phyloP scores from a whole-genome alignment of 1,284 basidiomycete genomes.

The Rhodotorula sp. region DNA sequence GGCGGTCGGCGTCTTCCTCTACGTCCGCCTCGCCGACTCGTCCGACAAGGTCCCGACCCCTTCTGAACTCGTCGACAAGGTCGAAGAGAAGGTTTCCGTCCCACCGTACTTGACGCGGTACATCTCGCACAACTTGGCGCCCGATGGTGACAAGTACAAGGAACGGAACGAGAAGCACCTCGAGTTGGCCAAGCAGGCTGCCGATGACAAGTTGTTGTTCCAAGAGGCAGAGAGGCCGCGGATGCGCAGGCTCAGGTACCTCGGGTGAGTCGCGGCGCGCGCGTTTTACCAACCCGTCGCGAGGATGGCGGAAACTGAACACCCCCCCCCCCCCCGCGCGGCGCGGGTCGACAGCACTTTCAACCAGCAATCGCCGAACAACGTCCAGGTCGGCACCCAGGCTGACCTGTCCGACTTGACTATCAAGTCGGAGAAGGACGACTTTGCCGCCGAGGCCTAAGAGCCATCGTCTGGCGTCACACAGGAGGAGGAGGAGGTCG shows the following conservation, averaged over 20 bases:
- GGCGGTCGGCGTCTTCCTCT: conserved; percentile 41
- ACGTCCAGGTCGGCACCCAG: conserved; percentile 50
- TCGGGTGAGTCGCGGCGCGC: conserved; percentile 45
- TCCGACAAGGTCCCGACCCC: conserved; percentile 27
- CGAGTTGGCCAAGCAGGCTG: conserved; percentile 48
- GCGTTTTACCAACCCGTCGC: not conserved
- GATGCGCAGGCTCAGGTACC: conserved; percentile 49
- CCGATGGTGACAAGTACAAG: conserved; percentile 42
- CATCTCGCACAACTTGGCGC: conserved; percentile 47
- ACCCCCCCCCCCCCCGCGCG: too few relatives aligned
- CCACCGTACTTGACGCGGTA: conserved; percentile 49
- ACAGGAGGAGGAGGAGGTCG: not conserved
- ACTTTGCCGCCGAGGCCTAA: conserved; percentile 25
- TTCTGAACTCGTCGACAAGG: conserved; percentile 24
- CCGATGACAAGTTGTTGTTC: conserved; percentile 52
- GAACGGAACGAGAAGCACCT: conserved; percentile 51
- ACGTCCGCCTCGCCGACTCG: conserved; percentile 35
- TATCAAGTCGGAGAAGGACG: conserved; percentile 48
- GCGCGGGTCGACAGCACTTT: too few relatives aligned
- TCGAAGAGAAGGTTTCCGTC: conserved; percentile 14
- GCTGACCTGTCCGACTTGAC: conserved; percentile 51
- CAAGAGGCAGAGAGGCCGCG: conserved; percentile 53
- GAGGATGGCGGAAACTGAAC: not conserved
- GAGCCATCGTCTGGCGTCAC: too few relatives aligned
- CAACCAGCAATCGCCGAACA: conserved; percentile 48